Conservation (phyloP, 306 rosid species). For the Alnus rubra region DNA sequence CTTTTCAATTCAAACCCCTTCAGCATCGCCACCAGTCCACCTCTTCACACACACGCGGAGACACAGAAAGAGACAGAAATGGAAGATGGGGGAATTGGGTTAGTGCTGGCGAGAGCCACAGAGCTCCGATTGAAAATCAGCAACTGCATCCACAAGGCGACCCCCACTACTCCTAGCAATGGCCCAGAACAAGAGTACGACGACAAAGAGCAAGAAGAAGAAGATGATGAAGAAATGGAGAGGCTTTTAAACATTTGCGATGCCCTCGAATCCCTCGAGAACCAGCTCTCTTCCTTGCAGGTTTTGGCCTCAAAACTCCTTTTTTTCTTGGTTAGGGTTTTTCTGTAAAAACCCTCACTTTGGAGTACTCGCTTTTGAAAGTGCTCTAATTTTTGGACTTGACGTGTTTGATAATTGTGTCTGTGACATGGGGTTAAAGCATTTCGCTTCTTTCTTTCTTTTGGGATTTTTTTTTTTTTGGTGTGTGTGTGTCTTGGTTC, state of each 20-base stretch:
- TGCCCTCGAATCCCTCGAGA: conserved; percentile 86
- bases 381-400: too few species aligned
- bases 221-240: conserved; percentile 48
- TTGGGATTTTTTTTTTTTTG: neutral
- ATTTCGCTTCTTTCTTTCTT: neutral
- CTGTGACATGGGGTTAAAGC: neutral
- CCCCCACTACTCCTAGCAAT: conserved; percentile 16
- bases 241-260: conserved; percentile 72
- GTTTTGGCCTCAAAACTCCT: conserved; percentile 34
- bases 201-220: conserved; percentile 35
- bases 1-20: conserved; percentile 10
- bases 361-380: neutral
- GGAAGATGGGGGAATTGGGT: conserved; percentile 87
- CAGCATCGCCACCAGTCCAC: neutral
- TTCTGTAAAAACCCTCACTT: neutral
- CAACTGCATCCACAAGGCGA: conserved; percentile 57
- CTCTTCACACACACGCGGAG: neutral
- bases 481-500: too few species aligned
- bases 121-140: conserved; percentile 82
- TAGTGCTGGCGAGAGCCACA: conserved; percentile 86
- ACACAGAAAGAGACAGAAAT: conserved; percentile 17
- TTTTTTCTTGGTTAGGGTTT: conserved; percentile 18
- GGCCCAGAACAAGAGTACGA: conserved; percentile 26
- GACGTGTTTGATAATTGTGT: neutral
- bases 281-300: conserved; percentile 84